A percentile compares a stretch with the other conserved stretches of the same genome.
phyloP scores from a whole-genome alignment of 805 yeast genomes.

The Wickerhamomyces kurtzmanii region DNA sequence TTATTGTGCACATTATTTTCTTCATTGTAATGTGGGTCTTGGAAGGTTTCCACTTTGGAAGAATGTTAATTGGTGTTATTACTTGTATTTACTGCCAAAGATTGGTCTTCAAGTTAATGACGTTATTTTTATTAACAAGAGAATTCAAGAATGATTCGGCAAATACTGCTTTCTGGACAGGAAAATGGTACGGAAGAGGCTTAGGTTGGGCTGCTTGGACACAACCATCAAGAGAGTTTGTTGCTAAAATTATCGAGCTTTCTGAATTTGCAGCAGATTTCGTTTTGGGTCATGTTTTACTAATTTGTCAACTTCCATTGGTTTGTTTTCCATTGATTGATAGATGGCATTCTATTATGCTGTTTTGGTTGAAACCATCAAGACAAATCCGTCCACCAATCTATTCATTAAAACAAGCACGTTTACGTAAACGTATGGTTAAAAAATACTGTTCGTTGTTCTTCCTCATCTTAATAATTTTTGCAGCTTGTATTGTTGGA shows the following conservation, averaged over 20 bases:
- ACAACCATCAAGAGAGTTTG: constrained; percentile 92
- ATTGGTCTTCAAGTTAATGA: constrained; percentile 74
- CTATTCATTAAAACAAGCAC: constrained; percentile 91
- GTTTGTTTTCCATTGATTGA: constrained; percentile 81
- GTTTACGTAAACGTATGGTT: constrained; percentile 95
- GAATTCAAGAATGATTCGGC: constrained; percentile 94
- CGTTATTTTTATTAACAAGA: constrained; percentile 73
- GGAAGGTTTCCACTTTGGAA: constrained; percentile 84
- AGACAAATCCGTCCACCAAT: constrained; percentile 98
- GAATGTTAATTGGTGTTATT: constrained; percentile 78
- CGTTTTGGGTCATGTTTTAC: constrained; percentile 78
- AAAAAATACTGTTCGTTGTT: constrained; percentile 82
- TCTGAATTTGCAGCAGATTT: constrained; percentile 97
- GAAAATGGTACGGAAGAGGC: constrained; percentile 96
- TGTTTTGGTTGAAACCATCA: constrained; percentile 97
- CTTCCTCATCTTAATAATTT: constrained; percentile 58
- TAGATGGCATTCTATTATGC: constrained; percentile 96
- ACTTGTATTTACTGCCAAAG: constrained; percentile 85
- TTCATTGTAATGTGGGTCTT: constrained; percentile 96
- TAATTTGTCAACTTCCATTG: constrained; percentile 85
- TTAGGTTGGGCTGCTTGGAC: constrained; percentile 91
- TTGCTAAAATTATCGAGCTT: constrained; percentile 88
- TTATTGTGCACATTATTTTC: constrained; percentile 75
- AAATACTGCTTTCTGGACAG: constrained; percentile 99
- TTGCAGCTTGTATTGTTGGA: constrained; percentile 72